Percentiles rank a stretch among this genome's conserved stretches.
phyloP scores from a whole-genome alignment of 805 yeast species.

The Kuraishia capsulata region DNA sequence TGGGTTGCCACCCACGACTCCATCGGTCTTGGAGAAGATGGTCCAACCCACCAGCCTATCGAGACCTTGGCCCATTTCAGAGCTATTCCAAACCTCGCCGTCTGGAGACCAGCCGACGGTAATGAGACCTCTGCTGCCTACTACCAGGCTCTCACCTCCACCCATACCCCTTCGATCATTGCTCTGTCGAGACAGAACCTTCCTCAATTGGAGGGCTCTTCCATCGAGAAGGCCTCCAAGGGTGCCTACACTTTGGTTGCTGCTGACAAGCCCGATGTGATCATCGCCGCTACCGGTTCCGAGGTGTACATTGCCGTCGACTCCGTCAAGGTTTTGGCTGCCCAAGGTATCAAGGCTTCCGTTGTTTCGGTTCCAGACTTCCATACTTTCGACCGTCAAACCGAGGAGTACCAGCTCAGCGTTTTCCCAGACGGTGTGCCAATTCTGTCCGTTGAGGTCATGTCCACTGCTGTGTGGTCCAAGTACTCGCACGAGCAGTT shows the following conservation, averaged over 20 bases:
- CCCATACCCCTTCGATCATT: conserved; percentile 60
- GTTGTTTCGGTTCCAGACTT: conserved; percentile 93
- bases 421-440: conserved; percentile 95
- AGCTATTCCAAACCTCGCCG: conserved; percentile 74
- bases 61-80: conserved; percentile 83
- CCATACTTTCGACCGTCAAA: conserved; percentile 80
- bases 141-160: conserved; percentile 51
- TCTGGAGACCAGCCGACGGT: conserved; percentile 94
- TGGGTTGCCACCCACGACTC: conserved; percentile 92
- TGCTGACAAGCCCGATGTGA: conserved; percentile 55
- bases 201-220: conserved; percentile 90
- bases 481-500: conserved; percentile 94
- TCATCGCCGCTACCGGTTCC: conserved; percentile 88
- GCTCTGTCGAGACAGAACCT: conserved; percentile 82
- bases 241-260: conserved; percentile 85
- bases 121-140: conserved; percentile 83
- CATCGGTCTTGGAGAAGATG: conserved; percentile 87
- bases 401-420: conserved; percentile 68
- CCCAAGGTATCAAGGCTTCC: conserved; percentile 61
- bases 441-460: conserved; percentile 86
- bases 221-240: conserved; percentile 82
- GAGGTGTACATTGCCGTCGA: conserved; percentile 81
- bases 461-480: conserved; percentile 88
- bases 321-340: conserved; percentile 64
- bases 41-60: conserved; percentile 91